Evolutionary conservation across 768 basidiomycete genomes (phyloP), one percentile per base, ranked within the genome.

Genomic region (Leccinum incarnatum): DNA sequence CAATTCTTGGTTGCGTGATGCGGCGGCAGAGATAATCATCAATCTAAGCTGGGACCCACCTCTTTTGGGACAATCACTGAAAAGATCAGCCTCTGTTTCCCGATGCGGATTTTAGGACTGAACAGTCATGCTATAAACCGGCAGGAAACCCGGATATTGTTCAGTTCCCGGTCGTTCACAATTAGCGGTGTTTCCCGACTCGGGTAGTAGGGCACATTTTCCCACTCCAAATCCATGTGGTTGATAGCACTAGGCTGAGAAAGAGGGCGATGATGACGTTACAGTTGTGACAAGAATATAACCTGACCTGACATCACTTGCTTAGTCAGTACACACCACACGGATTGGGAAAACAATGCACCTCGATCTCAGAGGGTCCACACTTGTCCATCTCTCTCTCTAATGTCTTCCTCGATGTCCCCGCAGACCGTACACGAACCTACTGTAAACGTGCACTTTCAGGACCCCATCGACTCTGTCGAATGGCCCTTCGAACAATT

Each of bases 401-500:
- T 30, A 45, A 61, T 58, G 45, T 59, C 58, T 17, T 51, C 57
- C 21, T 48, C 55, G 0, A 12, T 27, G 27, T 58, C 65, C 49
- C 56, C 58, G 37, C 48, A 11, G 4, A 37, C 15, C 10, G 47
- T 54, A 47, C 50, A n/a, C 50, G 7, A 29, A 14, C 60, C 32
- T n/a, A 1, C 30, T 25, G 48, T 14, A 34, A 17, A 36, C 27
- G 3, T 23, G 11, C 21, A 11, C 32, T 25, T 27, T 19, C 51
- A 34, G n/a, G 56, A 48, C 27, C 14, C 30, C 7, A 10, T 46
- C 40, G 58, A 56, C n/a, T 3, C 60, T 4, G 56, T 52, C 45
- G 56, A 61, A 58, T 73, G 66, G 68, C 72, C 70, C 15, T 54
- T 72, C 25, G 70, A 72, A 25, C 64, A 23, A 5, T 73, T 73